A percentile compares a stretch with the other conserved stretches of the same genome.
Conservation (phyloP, 2,329 filamentous ascomycete genomes). For the Colletotrichum tofieldiae region DNA sequence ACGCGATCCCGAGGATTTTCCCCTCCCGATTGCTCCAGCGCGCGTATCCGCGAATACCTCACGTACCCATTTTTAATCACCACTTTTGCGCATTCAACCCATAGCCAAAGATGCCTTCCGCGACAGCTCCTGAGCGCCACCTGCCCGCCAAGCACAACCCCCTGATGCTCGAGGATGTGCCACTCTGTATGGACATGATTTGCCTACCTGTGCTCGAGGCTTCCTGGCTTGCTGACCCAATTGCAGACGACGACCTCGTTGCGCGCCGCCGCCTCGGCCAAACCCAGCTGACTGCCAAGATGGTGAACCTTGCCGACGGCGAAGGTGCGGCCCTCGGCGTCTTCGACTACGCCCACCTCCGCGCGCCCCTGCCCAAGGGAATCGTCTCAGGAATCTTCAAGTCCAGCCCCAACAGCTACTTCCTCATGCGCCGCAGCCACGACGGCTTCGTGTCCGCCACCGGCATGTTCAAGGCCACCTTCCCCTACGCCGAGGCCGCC, state of each 20-base stretch:
- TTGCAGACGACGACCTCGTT: constrained; percentile 80
- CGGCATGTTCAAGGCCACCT: constrained; percentile 94
- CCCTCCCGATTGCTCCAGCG: constrained; percentile 13
- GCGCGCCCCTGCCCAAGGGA: constrained; percentile 92
- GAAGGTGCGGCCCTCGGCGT: constrained; percentile 82
- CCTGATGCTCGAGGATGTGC: constrained; percentile 75
- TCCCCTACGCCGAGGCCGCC: constrained; percentile 80
- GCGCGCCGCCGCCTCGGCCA: constrained; percentile 90
- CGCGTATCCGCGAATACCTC: constrained; percentile 23
- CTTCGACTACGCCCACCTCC: constrained; percentile 96
- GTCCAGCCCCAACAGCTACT: constrained; percentile 91
- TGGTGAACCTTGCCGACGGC: constrained; percentile 81
- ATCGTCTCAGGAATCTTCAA: constrained; percentile 95
- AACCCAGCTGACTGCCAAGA: constrained; percentile 89
- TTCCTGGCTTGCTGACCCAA: constrained; percentile 21
- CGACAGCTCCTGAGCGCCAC: constrained; percentile 59
- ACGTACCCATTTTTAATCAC: constrained; percentile 25
- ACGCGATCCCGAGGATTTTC: constrained; percentile 20
- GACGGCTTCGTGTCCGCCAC: constrained; percentile 90
- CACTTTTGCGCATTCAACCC: constrained; percentile 18
- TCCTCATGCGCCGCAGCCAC: constrained; percentile 91
- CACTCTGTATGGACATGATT: constrained; percentile 67
- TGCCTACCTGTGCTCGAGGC: constrained; percentile 42
- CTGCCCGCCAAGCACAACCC: constrained; percentile 77
- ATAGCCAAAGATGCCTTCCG: constrained; percentile 44